Evolutionary conservation across 768 basidiomycete species (phyloP), one percentile per base, ranked within the genome.

Genomic region (Suillus cothurnatus): DNA sequence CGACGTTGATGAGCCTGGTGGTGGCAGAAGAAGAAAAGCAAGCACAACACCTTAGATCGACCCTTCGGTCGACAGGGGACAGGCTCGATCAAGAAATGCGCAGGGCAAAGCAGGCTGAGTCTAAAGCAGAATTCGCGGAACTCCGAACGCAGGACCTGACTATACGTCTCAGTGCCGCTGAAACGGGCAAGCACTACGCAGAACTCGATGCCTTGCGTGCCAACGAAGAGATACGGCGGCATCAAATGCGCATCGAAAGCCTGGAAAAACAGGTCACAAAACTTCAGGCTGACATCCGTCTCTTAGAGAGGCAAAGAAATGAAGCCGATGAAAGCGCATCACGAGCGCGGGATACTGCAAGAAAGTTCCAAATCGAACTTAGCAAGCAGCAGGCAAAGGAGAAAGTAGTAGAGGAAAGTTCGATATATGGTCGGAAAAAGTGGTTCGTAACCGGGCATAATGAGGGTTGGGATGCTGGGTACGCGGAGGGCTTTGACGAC

Each of bases 21-120:
- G 76, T 83, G 32, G 80, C 83, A 67, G 72, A 88, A 65, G 86
- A 88, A 72, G 86, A 88, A 72, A 81, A 82, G 62, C 85, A 87
- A 68, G 79, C 80, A n/a, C 79, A 80, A 63, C 81, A 83, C 63
- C 80, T 88, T 66, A 88, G 87, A 71, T 78, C 80, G 34, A 70
- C 86, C 31, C 80, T 89, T 28, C 80, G 82, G 61, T 76, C 74
- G 55, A 81, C 87, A 6, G 81, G 81, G 23, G 85, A 86, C 61
- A 80, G 82, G 57, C 78, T 91, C 45, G 85, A 88, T 70, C 76
- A 81, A 56, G 88, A 88, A 77, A 83, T 81, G 61, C 81, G 81
- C 32, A 78, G 85, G 56, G 85, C 83, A n/a, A 83, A 84, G 53
- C 79, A 83, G 43, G 84, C 84, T 0, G 81, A 81, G 41, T 67